These are phyloP conservation scores for Laburnicola sp. DNA, from an alignment of 2,329 filamentous ascomycete species.

Conservation along the genomic window DNA sequence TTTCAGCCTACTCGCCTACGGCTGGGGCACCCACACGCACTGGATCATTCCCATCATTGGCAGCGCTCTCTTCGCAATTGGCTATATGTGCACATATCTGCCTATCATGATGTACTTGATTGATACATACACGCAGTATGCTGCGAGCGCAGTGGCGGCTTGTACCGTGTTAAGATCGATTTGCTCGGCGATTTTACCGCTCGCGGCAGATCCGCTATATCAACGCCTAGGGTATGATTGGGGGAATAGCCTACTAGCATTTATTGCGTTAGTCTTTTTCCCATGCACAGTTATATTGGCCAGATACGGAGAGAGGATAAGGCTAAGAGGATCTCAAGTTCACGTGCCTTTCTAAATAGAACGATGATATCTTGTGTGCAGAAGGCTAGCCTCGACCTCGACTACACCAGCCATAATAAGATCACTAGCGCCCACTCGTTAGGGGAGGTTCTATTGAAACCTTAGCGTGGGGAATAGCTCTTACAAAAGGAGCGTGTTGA, in stretches of 20 bases:
- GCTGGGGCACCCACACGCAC: slow-evolving; percentile 18
- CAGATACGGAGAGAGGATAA: slow-evolving; percentile 1
- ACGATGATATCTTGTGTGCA: too few species aligned
- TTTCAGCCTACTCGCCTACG: slow-evolving; percentile 5
- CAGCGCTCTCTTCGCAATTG: slow-evolving; percentile 4
- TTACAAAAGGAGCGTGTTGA: too few species aligned
- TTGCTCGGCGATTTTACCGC: slow-evolving; percentile 1
- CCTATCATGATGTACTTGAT: slow-evolving; percentile 41
- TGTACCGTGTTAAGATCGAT: slow-evolving; percentile 41
- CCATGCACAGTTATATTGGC: neutral
- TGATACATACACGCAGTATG: slow-evolving; percentile 44
- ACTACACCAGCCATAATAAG: too few species aligned
- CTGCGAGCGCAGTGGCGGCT: slow-evolving; percentile 43
- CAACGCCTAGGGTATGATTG: slow-evolving; percentile 4
- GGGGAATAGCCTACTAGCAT: slow-evolving; percentile 7
- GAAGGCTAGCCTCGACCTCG: too few species aligned
- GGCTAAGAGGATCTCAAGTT: neutral
- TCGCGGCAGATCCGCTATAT: slow-evolving; percentile 4
- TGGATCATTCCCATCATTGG: slow-evolving; percentile 8
- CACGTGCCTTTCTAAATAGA: too few species aligned
- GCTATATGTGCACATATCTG: slow-evolving; percentile 7
- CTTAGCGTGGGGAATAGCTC: too few species aligned
- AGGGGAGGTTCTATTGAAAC: too few species aligned
- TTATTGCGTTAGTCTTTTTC: neutral
- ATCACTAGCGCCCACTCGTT: too few species aligned